These are phyloP conservation scores for Chamaecyparis obtusa DNA, from an alignment of 75 land plant species.

Conservation along the genomic window DNA sequence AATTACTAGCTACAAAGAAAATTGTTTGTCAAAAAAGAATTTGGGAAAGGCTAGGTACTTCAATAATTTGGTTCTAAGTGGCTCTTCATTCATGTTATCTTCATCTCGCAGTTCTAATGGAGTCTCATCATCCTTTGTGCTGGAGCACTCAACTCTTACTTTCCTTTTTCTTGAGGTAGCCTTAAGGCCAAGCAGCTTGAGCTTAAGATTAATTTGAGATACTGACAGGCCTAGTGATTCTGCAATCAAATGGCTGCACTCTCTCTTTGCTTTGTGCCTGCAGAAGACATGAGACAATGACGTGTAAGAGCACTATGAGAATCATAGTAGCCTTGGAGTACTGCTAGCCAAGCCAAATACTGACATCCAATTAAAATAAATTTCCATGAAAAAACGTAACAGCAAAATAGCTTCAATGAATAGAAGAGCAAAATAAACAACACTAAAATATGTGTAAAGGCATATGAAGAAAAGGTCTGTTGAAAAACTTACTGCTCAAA, in stretches of 20 bases:
- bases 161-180: neutral
- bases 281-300: conserved; percentile 5
- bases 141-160: neutral
- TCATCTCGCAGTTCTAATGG: neutral
- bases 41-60: neutral
- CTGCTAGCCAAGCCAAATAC: neutral
- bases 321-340: neutral
- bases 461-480: neutral
- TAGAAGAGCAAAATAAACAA: neutral
- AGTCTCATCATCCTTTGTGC: neutral
- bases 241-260: conserved; percentile 59
- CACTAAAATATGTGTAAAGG: neutral
- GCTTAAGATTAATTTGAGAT: conserved; percentile 53
- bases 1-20: neutral
- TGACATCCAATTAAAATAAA: neutral
- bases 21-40: neutral
- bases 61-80: neutral
- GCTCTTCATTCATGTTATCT: neutral
- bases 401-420: neutral
- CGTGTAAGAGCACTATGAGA: neutral
- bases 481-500: conserved; percentile 66
- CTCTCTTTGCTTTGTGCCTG: conserved; percentile 50
- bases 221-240: conserved; percentile 49
- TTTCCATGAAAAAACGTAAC: neutral
- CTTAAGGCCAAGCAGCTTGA: conserved; percentile 64